phyloP scores from a whole-genome alignment of 2,329 filamentous ascomycete genomes.

The Diaporthe sp. region DNA sequence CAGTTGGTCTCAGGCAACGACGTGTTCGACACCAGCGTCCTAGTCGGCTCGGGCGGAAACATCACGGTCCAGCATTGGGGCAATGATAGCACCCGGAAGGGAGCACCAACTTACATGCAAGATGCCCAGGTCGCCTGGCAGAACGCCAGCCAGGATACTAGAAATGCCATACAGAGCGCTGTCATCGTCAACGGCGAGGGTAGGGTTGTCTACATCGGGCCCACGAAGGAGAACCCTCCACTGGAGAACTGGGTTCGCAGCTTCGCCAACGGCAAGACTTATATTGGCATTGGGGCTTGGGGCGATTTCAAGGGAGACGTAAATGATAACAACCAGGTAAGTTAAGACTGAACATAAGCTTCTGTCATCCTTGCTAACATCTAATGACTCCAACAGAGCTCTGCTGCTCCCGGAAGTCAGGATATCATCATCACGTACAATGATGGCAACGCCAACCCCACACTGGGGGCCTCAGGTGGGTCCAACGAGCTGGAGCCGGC shows the following conservation, averaged over 20 bases:
- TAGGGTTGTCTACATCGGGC: constrained; percentile 46
- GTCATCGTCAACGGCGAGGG: constrained; percentile 44
- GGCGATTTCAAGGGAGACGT: constrained; percentile 44
- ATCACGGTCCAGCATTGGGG: constrained; percentile 12
- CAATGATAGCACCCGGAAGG: constrained; percentile 1
- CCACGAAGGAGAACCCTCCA: constrained; percentile 47
- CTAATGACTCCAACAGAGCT: constrained; percentile 40
- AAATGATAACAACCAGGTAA: constrained; percentile 44
- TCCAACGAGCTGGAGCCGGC: neutral
- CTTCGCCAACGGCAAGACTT: constrained; percentile 50
- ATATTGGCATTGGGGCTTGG: constrained; percentile 53
- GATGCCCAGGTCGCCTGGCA: constrained; percentile 1
- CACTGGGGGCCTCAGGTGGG: constrained; percentile 12
- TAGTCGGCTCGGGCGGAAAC: constrained; percentile 4
- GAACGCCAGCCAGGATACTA: constrained; percentile 43
- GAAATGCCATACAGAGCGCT: constrained; percentile 45
- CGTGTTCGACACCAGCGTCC: constrained; percentile 1
- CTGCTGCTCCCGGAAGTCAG: constrained; percentile 50
- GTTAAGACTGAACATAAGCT: rapidly evolving
- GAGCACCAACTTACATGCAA: constrained; percentile 6
- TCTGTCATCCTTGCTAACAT: neutral
- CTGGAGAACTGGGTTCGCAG: constrained; percentile 50
- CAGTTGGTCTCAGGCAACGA: neutral
- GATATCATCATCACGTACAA: constrained; percentile 51
- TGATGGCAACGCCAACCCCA: constrained; percentile 41